These are phyloP conservation scores for Mortierella sp. DNA, from an alignment of 371 early-diverging fungal species.

Conservation along the genomic window DNA sequence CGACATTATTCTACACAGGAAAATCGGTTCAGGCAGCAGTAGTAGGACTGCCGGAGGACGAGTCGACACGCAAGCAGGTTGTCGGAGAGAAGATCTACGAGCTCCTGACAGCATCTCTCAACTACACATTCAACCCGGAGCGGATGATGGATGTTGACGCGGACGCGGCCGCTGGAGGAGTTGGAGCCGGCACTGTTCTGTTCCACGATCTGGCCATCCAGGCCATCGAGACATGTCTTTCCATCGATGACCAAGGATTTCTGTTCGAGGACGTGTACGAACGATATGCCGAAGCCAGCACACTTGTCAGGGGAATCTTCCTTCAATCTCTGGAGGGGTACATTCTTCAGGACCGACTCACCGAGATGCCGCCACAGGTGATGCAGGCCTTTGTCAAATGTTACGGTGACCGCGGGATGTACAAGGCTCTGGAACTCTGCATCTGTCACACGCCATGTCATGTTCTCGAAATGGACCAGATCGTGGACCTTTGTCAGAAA, in stretches of 20 bases:
- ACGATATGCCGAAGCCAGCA: conserved; percentile 68
- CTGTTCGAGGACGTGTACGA: conserved; percentile 85
- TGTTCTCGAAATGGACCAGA: conserved; percentile 81
- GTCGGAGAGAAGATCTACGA: conserved; percentile 78
- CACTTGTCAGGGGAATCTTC: conserved; percentile 68
- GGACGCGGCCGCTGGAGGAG: conserved; percentile 57
- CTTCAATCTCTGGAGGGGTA: conserved; percentile 77
- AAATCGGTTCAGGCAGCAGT: conserved; percentile 72
- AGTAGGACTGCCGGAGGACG: conserved; percentile 80
- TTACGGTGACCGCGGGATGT: conserved; percentile 68
- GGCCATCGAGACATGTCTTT: conserved; percentile 77
- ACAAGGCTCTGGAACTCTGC: conserved; percentile 77
- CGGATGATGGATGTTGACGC: conserved; percentile 62
- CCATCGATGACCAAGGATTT: conserved; percentile 75
- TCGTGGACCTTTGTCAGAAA: conserved; percentile 74
- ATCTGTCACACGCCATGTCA: conserved; percentile 83
- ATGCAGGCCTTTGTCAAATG: conserved; percentile 80
- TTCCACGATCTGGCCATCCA: conserved; percentile 71
- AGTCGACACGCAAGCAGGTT: conserved; percentile 65
- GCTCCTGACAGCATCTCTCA: conserved; percentile 76
- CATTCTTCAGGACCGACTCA: conserved; percentile 71
- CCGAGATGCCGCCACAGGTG: conserved; percentile 74
- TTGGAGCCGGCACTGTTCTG: conserved; percentile 62
- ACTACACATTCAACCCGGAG: conserved; percentile 74
- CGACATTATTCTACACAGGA: conserved; percentile 77